Percentiles rank a stretch among this genome's conserved stretches.
Evolutionary conservation across 345 rosid genomes (phyloP).

Genomic region (Rhizophora mangle): DNA sequence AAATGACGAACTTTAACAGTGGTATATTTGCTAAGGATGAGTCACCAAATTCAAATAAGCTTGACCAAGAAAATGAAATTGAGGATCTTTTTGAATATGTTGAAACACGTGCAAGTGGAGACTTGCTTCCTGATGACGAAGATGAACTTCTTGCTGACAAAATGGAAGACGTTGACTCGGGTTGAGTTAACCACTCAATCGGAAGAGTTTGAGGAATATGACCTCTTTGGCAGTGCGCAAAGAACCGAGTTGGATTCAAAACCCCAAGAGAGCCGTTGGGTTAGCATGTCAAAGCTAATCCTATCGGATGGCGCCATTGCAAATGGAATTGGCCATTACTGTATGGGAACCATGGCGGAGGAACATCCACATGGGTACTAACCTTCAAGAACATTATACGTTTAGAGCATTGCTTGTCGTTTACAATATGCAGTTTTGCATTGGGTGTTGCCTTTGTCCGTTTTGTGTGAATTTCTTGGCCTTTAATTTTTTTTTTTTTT

Average conservation of each 20-base stretch:
- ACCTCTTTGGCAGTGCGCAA: conserved; percentile 77
- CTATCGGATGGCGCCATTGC: conserved; percentile 48
- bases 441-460: no score
- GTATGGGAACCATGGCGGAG: conserved; percentile 65
- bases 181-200: conserved; percentile 48
- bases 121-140: conserved; percentile 73
- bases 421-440: no score
- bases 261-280: conserved; percentile 44
- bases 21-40: conserved; percentile 47
- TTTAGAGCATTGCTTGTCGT: no score
- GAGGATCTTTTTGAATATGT: conserved; percentile 48
- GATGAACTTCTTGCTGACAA: conserved; percentile 83
- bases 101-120: conserved; percentile 46
- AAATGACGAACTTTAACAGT: conserved; percentile 50
- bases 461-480: no score
- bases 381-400: conserved; percentile 72
- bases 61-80: conserved; percentile 40
- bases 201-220: conserved; percentile 82
- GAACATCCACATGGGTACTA: conserved; percentile 94
- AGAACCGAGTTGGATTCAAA: conserved; percentile 82
- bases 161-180: conserved; percentile 67
- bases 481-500: no score
- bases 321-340: conserved; percentile 49
- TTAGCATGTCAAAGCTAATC: conserved; percentile 45
- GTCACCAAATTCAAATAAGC: conserved; percentile 45